These are phyloP conservation scores for Hirsutella minnesotensis DNA, from an alignment of 2,329 filamentous ascomycete genomes.

Conservation along the genomic window DNA sequence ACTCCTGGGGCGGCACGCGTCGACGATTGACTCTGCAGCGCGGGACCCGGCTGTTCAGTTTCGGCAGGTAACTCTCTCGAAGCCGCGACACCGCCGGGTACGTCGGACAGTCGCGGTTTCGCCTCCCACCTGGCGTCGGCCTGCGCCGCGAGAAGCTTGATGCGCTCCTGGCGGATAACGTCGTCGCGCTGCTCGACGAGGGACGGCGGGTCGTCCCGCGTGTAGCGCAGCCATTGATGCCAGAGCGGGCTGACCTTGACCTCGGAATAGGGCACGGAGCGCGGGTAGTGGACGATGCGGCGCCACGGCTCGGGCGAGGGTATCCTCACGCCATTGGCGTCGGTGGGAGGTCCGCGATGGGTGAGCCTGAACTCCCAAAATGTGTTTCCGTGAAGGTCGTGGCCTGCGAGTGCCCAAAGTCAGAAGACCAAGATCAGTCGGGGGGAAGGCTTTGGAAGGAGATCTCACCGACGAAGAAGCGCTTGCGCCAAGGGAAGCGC, in stretches of 20 bases:
- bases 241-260: constrained; percentile 49
- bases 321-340: constrained; percentile 6
- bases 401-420: constrained; percentile 29
- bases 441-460: background rate
- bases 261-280: constrained; percentile 39
- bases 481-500: constrained; percentile 51
- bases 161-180: constrained; percentile 35
- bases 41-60: background rate
- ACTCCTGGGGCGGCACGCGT: background rate
- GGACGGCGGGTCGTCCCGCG: constrained; percentile 39
- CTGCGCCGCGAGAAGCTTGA: constrained; percentile 44
- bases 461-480: constrained; percentile 44
- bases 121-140: constrained; percentile 54
- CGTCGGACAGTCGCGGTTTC: constrained; percentile 38
- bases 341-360: constrained; percentile 20
- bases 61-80: constrained; percentile 4
- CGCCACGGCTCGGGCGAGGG: constrained; percentile 34
- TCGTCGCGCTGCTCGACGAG: constrained; percentile 46
- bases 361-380: constrained; percentile 55
- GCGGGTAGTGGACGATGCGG: constrained; percentile 49
- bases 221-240: constrained; percentile 59
- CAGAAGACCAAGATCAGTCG: background rate
- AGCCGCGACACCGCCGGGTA: constrained; percentile 7
- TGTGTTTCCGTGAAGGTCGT: constrained; percentile 54
- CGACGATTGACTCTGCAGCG: background rate